These are phyloP conservation scores for Tulasnella sp. DNA, from an alignment of 768 basidiomycete species.

Conservation along the genomic window DNA sequence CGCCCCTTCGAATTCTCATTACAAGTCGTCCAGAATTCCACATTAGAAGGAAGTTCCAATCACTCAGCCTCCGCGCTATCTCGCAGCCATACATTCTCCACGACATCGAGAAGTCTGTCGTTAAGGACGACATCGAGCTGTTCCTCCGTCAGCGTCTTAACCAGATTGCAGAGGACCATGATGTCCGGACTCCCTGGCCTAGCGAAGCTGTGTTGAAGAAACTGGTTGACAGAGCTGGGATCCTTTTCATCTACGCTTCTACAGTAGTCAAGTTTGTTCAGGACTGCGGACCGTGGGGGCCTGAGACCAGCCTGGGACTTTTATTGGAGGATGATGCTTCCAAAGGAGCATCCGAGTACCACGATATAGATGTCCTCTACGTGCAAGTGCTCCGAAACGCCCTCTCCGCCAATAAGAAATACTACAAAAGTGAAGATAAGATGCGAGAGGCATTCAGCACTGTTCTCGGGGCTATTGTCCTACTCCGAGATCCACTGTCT, in stretches of 20 bases:
- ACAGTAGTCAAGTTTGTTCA: slow-evolving; percentile 6
- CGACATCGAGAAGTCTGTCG: slow-evolving; percentile 27
- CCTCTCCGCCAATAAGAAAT: background rate
- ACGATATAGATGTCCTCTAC: background rate
- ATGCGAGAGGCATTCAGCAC: background rate
- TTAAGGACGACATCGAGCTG: slow-evolving; percentile 24
- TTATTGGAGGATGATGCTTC: background rate
- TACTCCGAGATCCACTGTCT: slow-evolving; percentile 12
- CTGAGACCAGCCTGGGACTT: background rate
- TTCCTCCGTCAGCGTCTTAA: slow-evolving; percentile 22
- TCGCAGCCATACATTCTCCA: slow-evolving; percentile 20
- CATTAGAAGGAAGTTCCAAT: slow-evolving; percentile 34
- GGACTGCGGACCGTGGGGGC: background rate
- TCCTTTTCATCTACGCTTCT: slow-evolving; percentile 20
- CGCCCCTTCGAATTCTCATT: slow-evolving; percentile 44
- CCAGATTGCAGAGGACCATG: background rate
- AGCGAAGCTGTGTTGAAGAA: background rate
- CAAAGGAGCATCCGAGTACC: background rate
- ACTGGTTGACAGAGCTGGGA: background rate
- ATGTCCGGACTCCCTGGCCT: background rate
- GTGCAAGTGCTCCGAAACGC: background rate
- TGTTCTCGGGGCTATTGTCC: slow-evolving; percentile 19
- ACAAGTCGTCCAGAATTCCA: slow-evolving; percentile 44
- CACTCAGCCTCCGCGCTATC: background rate
- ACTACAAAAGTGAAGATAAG: too few relatives aligned